These are phyloP conservation scores for Ustilago esculenta DNA, from an alignment of 1,284 basidiomycete species.

Conservation along the genomic window DNA sequence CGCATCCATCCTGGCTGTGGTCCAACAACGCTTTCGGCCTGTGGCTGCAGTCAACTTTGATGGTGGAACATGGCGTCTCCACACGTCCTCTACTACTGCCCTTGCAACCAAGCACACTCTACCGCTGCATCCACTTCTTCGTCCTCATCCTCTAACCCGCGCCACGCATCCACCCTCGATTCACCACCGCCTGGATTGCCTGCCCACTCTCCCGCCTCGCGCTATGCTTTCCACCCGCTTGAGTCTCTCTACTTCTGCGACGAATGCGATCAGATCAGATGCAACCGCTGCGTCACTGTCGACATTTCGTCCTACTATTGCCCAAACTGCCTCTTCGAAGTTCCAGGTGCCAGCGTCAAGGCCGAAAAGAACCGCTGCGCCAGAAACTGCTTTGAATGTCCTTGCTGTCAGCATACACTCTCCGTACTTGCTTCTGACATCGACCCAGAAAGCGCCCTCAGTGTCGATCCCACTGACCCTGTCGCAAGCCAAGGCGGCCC, in stretches of 20 bases:
- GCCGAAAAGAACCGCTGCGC: slow-evolving; percentile 98
- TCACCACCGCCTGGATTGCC: slow-evolving; percentile 34
- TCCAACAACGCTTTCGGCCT: neutral
- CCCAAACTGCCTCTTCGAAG: slow-evolving; percentile 98
- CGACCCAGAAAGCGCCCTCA: slow-evolving; percentile 53
- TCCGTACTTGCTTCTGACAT: slow-evolving; percentile 88
- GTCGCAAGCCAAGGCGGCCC: slow-evolving; percentile 75
- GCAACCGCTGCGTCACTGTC: slow-evolving; percentile 86
- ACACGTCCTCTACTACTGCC: slow-evolving; percentile 45
- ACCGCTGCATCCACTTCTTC: slow-evolving; percentile 7
- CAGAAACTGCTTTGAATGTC: slow-evolving; percentile 95
- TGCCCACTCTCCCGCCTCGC: slow-evolving; percentile 36
- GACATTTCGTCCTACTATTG: slow-evolving; percentile 98
- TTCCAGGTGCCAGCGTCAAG: slow-evolving; percentile 92
- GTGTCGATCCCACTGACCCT: slow-evolving; percentile 52
- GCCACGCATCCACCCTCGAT: slow-evolving; percentile 1
- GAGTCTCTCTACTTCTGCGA: slow-evolving; percentile 94
- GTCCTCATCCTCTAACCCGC: slow-evolving; percentile 2
- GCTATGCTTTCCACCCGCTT: slow-evolving; percentile 73
- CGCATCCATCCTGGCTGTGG: neutral
- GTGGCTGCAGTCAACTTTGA: neutral
- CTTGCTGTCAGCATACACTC: slow-evolving; percentile 86
- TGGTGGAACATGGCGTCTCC: slow-evolving; percentile 15
- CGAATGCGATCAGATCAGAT: slow-evolving; percentile 94
- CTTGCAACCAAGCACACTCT: slow-evolving; percentile 19